phyloP scores from a whole-genome alignment of 1,284 basidiomycete genomes.

The Thecaphora thlaspeos region DNA sequence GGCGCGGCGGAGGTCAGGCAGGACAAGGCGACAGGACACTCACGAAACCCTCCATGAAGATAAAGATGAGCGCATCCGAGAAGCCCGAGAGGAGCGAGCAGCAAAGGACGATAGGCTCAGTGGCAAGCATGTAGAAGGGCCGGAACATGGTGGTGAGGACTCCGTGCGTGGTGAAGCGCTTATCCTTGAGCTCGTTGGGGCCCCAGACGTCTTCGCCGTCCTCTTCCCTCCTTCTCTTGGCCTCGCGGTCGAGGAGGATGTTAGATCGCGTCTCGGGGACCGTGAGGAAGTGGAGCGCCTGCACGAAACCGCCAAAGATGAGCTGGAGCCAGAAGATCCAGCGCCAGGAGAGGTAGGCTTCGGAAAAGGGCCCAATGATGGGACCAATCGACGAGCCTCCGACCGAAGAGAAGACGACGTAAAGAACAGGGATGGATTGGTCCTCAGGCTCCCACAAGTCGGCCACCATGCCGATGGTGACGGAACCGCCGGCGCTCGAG shows the following conservation, averaged over 20 bases:
- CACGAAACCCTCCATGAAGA: slow-evolving; percentile 59
- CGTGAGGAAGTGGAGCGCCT: slow-evolving; percentile 47
- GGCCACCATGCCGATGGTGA: slow-evolving; percentile 55
- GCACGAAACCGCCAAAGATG: slow-evolving; percentile 44
- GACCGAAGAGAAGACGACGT: slow-evolving; percentile 51
- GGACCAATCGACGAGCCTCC: slow-evolving; percentile 24
- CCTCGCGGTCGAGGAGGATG: slow-evolving; percentile 47
- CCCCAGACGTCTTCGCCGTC: slow-evolving; percentile 43
- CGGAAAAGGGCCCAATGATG: slow-evolving; percentile 47
- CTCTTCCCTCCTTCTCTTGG: slow-evolving; percentile 42
- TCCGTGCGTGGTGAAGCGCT: slow-evolving; percentile 57
- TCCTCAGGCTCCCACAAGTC: slow-evolving; percentile 55
- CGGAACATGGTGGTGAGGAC: slow-evolving; percentile 57
- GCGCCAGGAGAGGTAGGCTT: slow-evolving; percentile 51
- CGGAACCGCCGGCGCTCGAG: slow-evolving; percentile 56
- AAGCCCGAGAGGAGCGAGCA: slow-evolving; percentile 60
- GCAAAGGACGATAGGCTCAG: slow-evolving; percentile 60
- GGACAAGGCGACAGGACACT: too few relatives aligned
- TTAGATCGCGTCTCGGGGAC: slow-evolving; percentile 56
- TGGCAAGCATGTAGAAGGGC: slow-evolving; percentile 58
- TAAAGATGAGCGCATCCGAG: slow-evolving; percentile 59
- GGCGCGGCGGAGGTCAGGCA: too few relatives aligned
- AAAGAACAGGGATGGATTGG: slow-evolving; percentile 51
- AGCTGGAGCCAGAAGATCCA: slow-evolving; percentile 56
- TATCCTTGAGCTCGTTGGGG: slow-evolving; percentile 58